Percentiles rank a stretch among this genome's conserved stretches.
These are phyloP conservation scores for Coffea humblotiana DNA, from an alignment of 305 asterid species.

Conservation along the genomic window DNA sequence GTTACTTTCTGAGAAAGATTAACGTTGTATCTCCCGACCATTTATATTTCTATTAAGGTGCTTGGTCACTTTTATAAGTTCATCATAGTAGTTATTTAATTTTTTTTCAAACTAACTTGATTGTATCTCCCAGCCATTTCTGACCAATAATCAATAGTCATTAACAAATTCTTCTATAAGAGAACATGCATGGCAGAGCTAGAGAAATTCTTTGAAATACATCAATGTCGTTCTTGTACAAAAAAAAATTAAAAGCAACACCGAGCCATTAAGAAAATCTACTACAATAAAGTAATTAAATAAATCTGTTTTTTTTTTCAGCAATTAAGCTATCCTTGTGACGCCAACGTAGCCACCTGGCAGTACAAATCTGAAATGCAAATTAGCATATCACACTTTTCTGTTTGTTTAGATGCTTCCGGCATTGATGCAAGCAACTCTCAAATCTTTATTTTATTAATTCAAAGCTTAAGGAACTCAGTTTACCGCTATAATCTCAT, in stretches of 20 bases:
- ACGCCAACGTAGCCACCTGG: background rate
- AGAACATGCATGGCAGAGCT: background rate
- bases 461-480: background rate
- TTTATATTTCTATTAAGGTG: no score
- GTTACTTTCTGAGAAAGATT: no score
- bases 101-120: no score
- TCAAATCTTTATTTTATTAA: background rate
- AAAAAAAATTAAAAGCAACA: no score
- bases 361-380: background rate
- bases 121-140: background rate
- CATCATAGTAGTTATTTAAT: no score
- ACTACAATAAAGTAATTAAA: background rate
- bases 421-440: slow-evolving; percentile 2
- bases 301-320: background rate
- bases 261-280: background rate
- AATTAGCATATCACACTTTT: background rate
- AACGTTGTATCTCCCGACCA: no score
- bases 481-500: background rate
- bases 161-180: background rate
- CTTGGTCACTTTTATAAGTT: no score
- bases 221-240: background rate
- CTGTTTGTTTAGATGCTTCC: background rate
- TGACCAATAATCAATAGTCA: background rate
- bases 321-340: background rate
- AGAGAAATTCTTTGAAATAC: background rate